phyloP scores from a whole-genome alignment of 257 asterid species.

The Solanum lignicaule region DNA sequence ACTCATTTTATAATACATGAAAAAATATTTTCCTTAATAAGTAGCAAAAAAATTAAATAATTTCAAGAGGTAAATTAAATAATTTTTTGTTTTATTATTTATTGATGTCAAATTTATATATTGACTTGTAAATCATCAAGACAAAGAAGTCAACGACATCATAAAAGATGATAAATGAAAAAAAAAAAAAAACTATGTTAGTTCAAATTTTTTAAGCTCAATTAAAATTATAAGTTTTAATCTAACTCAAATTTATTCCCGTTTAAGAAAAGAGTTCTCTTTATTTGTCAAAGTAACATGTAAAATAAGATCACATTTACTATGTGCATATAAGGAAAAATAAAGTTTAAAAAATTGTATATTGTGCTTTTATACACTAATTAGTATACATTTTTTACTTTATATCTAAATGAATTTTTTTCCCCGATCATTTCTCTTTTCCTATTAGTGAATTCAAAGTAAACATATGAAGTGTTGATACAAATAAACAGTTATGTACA shows the following conservation, averaged over 20 bases:
- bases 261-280: not conserved
- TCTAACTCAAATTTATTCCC: not conserved
- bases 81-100: not conserved
- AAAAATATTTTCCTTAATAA: too few relatives aligned
- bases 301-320: not conserved
- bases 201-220: not conserved
- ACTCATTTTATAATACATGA: too few relatives aligned
- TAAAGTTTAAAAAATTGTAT: too few relatives aligned
- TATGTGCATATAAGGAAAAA: not conserved
- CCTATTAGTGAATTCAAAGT: not conserved
- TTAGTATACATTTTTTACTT: too few relatives aligned
- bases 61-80: too few relatives aligned
- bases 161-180: not conserved
- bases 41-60: too few relatives aligned
- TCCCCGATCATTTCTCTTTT: not conserved
- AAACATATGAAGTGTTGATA: not conserved
- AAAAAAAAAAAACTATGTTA: not conserved
- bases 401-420: too few relatives aligned
- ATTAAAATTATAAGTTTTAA: not conserved
- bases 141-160: not conserved
- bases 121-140: not conserved
- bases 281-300: not conserved
- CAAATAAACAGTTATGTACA: not conserved
- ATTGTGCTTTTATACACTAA: not conserved
- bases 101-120: not conserved